Evolutionary conservation across 306 rosid genomes (phyloP).

Genomic region (Cucumis melo): DNA sequence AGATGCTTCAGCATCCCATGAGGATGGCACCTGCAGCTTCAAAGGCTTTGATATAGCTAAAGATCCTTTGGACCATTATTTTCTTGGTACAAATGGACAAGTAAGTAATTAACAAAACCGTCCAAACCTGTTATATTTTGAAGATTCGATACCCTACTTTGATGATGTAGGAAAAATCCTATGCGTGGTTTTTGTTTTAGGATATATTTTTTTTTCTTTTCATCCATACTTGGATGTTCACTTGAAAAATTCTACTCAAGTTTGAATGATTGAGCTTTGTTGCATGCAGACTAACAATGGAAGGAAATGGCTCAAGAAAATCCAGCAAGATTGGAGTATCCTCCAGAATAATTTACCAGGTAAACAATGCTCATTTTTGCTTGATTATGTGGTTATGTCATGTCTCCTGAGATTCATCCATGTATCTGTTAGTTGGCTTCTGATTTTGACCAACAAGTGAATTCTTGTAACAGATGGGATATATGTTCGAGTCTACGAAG

Average conservation of each 20-base stretch:
- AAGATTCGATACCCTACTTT: not conserved
- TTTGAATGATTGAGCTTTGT: not conserved
- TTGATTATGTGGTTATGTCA: conserved; percentile 11
- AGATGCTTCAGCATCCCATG: conserved; percentile 22
- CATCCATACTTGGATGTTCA: not conserved
- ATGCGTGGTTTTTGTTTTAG: not conserved
- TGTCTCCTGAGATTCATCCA: conserved; percentile 4
- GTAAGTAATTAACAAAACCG: conserved; percentile 21
- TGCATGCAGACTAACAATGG: conserved; percentile 47
- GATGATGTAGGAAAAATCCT: not conserved
- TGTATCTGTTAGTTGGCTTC: conserved; percentile 12
- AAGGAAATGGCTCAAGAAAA: conserved; percentile 86
- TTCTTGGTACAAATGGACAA: conserved; percentile 70
- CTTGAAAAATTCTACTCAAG: not conserved
- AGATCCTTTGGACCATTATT: conserved; percentile 86
- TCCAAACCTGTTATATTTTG: not conserved
- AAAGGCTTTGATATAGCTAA: conserved; percentile 73
- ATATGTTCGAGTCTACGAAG: conserved; percentile 86
- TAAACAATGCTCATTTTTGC: conserved; percentile 13
- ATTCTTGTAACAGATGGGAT: conserved; percentile 59
- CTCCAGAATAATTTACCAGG: conserved; percentile 96
- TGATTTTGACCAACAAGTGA: not conserved
- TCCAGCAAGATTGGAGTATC: conserved; percentile 97
- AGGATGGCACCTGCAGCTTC: conserved; percentile 40
- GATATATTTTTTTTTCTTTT: not conserved